Conservation (phyloP, 2,329 filamentous ascomycete species). For the Cercospora zeae-maydis region DNA sequence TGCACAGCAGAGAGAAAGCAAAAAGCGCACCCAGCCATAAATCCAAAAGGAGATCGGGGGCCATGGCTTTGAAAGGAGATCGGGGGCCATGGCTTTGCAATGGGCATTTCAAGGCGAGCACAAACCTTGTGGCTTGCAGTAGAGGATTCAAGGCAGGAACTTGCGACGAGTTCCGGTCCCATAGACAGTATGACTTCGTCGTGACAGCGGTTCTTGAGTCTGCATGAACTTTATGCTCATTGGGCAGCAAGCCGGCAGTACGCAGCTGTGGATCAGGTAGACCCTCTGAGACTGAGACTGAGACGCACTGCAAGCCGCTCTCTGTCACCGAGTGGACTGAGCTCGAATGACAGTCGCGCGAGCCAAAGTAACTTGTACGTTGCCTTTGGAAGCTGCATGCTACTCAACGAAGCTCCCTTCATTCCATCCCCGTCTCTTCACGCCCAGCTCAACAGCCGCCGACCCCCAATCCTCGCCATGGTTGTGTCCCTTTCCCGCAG, state of each 20-base stretch:
- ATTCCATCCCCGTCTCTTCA: conserved; percentile 81
- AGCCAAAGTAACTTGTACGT: background rate
- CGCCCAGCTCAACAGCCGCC: conserved; percentile 89
- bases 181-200: no score
- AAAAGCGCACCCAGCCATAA: no score
- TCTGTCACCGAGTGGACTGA: background rate
- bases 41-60: background rate
- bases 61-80: background rate
- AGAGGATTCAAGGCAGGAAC: no score
- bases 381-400: background rate
- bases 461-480: conserved; percentile 95
- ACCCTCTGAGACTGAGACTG: background rate
- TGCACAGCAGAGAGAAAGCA: no score
- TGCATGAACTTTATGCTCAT: background rate
- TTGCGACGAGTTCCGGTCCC: no score
- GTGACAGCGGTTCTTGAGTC: no score
- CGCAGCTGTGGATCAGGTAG: no score
- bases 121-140: no score
- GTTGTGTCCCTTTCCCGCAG: conserved; percentile 63
- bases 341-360: background rate
- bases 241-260: no score
- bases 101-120: background rate
- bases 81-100: background rate
- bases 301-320: background rate
- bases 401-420: conserved; percentile 59